Conservation (phyloP, 2,329 filamentous ascomycete genomes). For the Calonectria pseudoturangicola region DNA sequence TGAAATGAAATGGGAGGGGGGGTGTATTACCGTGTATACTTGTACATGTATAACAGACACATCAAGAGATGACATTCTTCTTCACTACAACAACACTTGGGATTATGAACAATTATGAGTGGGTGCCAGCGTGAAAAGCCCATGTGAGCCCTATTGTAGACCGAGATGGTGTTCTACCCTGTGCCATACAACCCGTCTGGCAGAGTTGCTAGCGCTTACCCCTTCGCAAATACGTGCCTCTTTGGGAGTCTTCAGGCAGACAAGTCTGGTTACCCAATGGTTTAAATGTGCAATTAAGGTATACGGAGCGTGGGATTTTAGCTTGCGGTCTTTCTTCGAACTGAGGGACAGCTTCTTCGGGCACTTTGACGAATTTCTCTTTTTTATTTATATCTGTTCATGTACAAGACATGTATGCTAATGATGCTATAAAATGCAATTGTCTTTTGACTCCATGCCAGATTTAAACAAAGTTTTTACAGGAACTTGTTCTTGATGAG, state of each 20-base stretch:
- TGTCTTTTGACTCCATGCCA: conserved; percentile 5
- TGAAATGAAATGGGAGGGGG: conserved; percentile 37
- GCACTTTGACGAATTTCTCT: background rate
- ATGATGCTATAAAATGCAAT: conserved; percentile 9
- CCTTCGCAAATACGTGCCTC: too few relatives aligned
- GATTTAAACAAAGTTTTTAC: conserved; percentile 35
- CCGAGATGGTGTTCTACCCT: background rate
- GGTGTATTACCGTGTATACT: conserved; percentile 55
- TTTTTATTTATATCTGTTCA: conserved; percentile 10
- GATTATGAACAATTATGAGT: too few relatives aligned
- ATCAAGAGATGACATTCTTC: conserved; percentile 49
- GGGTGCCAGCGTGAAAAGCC: background rate
- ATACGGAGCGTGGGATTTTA: too few relatives aligned
- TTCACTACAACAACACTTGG: background rate
- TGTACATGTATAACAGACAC: conserved; percentile 58
- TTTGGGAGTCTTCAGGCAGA: too few relatives aligned
- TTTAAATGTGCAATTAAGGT: too few relatives aligned
- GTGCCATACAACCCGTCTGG: background rate
- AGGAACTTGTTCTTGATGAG: conserved; percentile 55
- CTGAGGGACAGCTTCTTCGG: background rate
- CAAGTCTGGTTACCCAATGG: too few relatives aligned
- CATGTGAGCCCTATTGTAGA: background rate
- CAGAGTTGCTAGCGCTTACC: too few relatives aligned
- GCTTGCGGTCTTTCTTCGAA: too few relatives aligned
- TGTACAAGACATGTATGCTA: conserved; percentile 9